Conservation (phyloP, 2,329 filamentous ascomycete species). For the Cyanodermella asteris region DNA sequence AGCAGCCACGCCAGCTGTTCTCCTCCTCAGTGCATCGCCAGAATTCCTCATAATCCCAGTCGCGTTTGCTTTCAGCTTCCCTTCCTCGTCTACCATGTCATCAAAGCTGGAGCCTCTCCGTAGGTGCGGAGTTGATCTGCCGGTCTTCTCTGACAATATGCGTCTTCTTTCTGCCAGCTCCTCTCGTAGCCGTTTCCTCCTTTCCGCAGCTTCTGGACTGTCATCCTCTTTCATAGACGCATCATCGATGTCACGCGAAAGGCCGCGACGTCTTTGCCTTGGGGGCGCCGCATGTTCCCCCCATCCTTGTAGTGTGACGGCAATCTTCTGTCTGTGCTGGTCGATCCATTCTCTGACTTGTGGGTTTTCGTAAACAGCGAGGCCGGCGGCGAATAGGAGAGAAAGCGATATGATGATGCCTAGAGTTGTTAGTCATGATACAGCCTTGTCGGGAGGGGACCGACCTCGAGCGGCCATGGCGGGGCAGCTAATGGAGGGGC, state of each 20-base stretch:
- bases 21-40: slow-evolving; percentile 5
- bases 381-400: slow-evolving; percentile 37
- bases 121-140: slow-evolving; percentile 6
- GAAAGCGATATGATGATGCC: slow-evolving; percentile 41
- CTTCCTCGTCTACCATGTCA: slow-evolving; percentile 21
- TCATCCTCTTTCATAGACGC: slow-evolving; percentile 26
- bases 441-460: too few relatives aligned
- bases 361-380: slow-evolving; percentile 42
- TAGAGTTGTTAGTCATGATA: too few relatives aligned
- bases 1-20: slow-evolving; percentile 4
- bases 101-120: slow-evolving; percentile 19
- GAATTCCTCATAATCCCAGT: slow-evolving; percentile 4
- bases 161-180: slow-evolving; percentile 22
- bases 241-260: too few relatives aligned
- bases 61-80: slow-evolving; percentile 16
- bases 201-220: slow-evolving; percentile 21
- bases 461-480: too few relatives aligned
- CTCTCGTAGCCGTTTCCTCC: slow-evolving; percentile 20
- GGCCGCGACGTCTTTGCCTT: slow-evolving; percentile 8
- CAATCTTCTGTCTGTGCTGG: slow-evolving; percentile 37
- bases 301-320: slow-evolving; percentile 33
- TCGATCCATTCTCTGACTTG: slow-evolving; percentile 41
- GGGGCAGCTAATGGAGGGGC: too few relatives aligned
- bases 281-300: slow-evolving; percentile 36
- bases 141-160: slow-evolving; percentile 16